Percentiles rank a stretch among this genome's conserved stretches.
These are phyloP conservation scores for Schizosaccharomyces japonicus DNA, from an alignment of 805 yeast species.

Conservation along the genomic window DNA sequence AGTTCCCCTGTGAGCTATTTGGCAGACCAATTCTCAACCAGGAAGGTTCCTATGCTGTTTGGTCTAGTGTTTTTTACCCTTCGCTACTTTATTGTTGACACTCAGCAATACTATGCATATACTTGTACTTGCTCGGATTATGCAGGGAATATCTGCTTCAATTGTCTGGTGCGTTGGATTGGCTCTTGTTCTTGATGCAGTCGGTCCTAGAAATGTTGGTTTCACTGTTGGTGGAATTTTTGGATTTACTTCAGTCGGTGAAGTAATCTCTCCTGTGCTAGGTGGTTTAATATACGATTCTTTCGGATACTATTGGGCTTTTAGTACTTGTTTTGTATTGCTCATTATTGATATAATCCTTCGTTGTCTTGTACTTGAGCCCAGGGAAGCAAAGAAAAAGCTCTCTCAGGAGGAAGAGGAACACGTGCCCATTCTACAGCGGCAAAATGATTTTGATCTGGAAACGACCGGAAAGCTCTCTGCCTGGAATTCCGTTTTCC, in stretches of 20 bases:
- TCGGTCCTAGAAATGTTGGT: conserved; percentile 14
- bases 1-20: conserved; percentile 12
- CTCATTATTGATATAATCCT: conserved; percentile 14
- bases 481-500: not conserved
- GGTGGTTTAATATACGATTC: conserved; percentile 17
- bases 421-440: conserved; percentile 11
- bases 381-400: conserved; percentile 7
- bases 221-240: conserved; percentile 15
- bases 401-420: conserved; percentile 15
- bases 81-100: conserved; percentile 15
- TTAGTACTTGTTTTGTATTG: conserved; percentile 14
- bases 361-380: conserved; percentile 17
- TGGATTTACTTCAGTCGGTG: conserved; percentile 15
- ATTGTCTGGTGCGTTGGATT: conserved; percentile 18
- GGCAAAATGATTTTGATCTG: not conserved
- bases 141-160: conserved; percentile 17
- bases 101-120: conserved; percentile 13
- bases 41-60: conserved; percentile 14
- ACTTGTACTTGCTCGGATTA: conserved; percentile 14
- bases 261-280: conserved; percentile 16
- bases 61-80: conserved; percentile 15
- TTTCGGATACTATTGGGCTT: conserved; percentile 17
- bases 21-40: conserved; percentile 12
- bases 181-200: conserved; percentile 15
- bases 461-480: not conserved